Evolutionary conservation across 495 filamentous ascomycete species (phyloP).

Genomic region (Aspergillus taichungensis): DNA sequence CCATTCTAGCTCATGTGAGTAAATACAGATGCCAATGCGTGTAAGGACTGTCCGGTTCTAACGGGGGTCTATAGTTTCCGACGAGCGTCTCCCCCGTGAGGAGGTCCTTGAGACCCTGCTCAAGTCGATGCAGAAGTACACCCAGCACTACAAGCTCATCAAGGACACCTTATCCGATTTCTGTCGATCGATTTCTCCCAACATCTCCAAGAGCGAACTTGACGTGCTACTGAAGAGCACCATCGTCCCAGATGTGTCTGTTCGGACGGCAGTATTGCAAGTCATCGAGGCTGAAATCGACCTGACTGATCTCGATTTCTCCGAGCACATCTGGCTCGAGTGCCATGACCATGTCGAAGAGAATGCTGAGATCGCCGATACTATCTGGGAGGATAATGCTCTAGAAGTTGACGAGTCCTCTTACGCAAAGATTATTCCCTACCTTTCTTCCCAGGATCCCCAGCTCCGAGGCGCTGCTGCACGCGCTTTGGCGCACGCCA

Average conservation of each 20-base stretch:
- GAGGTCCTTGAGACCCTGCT: conserved; percentile 63
- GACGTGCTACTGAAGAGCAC: conserved; percentile 59
- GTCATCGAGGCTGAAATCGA: conserved; percentile 86
- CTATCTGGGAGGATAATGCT: conserved; percentile 92
- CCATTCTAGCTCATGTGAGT: conserved; percentile 64
- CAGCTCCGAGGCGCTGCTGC: conserved; percentile 80
- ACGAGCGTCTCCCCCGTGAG: conserved; percentile 64
- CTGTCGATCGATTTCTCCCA: conserved; percentile 67
- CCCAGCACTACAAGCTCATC: conserved; percentile 85
- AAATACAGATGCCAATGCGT: neutral
- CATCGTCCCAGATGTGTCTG: conserved; percentile 68
- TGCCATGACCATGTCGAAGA: conserved; percentile 87
- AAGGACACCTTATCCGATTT: conserved; percentile 86
- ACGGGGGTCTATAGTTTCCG: conserved; percentile 34
- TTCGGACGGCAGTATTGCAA: conserved; percentile 82
- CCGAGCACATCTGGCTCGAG: conserved; percentile 85
- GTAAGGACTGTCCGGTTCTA: neutral
- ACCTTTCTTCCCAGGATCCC: conserved; percentile 65
- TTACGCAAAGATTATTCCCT: conserved; percentile 58
- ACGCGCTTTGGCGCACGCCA: conserved; percentile 65
- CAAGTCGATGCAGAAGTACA: conserved; percentile 76
- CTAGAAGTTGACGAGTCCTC: conserved; percentile 62
- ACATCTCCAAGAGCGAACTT: conserved; percentile 62
- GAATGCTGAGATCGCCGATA: conserved; percentile 70
- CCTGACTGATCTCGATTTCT: conserved; percentile 74